Conservation (phyloP, 106 monocot genomes). For the Triglochin maritima region DNA sequence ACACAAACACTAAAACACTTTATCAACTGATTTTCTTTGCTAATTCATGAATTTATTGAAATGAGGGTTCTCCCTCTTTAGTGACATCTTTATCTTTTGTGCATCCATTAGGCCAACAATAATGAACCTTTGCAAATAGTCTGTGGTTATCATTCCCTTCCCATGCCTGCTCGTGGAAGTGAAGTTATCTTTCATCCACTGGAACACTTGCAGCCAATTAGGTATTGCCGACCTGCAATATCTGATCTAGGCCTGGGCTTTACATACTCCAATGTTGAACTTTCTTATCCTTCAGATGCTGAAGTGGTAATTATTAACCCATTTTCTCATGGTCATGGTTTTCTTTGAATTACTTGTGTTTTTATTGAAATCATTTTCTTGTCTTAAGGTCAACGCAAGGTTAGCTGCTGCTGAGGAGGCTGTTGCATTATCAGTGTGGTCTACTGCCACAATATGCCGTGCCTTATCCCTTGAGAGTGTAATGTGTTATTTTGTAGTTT, state of each 20-base stretch:
- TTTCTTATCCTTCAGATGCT: slow-evolving; percentile 29
- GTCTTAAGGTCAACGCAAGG: slow-evolving; percentile 54
- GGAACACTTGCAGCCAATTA: slow-evolving; percentile 84
- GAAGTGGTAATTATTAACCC: slow-evolving; percentile 38
- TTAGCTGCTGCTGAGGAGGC: slow-evolving; percentile 94
- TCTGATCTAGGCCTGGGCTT: slow-evolving; percentile 32
- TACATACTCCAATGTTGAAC: slow-evolving; percentile 21
- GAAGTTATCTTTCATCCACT: slow-evolving; percentile 86
- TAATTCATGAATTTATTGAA: neutral
- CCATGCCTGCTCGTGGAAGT: slow-evolving; percentile 53
- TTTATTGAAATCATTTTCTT: slow-evolving; percentile 14
- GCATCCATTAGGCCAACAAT: slow-evolving; percentile 42
- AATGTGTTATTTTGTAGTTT: slow-evolving; percentile 19
- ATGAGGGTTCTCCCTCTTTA: too few species aligned
- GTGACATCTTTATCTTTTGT: neutral
- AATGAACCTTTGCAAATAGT: slow-evolving; percentile 85
- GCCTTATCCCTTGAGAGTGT: slow-evolving; percentile 90
- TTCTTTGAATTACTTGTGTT: neutral
- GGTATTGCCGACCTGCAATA: slow-evolving; percentile 45
- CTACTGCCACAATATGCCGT: slow-evolving; percentile 73
- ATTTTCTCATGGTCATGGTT: neutral
- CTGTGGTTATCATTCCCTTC: slow-evolving; percentile 80
- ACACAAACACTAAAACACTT: neutral
- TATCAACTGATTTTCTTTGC: neutral
- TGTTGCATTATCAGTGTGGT: slow-evolving; percentile 85